phyloP scores from a whole-genome alignment of 192 early-diverging fungal species.

The Hyaloraphidium curvatum region DNA sequence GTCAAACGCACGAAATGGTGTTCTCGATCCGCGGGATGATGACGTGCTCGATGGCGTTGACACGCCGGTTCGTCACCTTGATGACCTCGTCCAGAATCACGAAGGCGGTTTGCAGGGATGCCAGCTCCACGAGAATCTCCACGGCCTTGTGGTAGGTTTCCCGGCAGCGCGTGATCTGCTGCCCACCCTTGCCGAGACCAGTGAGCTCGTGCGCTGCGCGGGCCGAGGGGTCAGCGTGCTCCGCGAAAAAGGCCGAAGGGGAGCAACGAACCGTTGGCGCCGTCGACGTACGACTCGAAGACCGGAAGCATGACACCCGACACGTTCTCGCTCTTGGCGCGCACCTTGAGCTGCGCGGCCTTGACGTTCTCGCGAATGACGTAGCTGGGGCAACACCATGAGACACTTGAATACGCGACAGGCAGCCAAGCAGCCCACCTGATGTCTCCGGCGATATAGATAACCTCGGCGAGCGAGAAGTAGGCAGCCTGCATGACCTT shows the following conservation, averaged over 20 bases:
- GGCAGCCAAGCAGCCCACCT: conserved; percentile 34
- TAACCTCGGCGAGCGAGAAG: conserved; percentile 94
- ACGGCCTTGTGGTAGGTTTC: conserved; percentile 89
- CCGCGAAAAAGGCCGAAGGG: background rate
- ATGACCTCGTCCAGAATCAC: conserved; percentile 99
- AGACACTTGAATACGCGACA: too few relatives aligned
- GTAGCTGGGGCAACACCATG: too few relatives aligned
- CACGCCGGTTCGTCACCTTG: conserved; percentile 94
- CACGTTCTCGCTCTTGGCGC: conserved; percentile 89
- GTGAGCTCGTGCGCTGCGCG: conserved; percentile 75
- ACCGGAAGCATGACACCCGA: conserved; percentile 88
- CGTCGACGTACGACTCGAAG: conserved; percentile 74
- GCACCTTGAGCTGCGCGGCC: conserved; percentile 72
- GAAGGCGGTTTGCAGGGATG: conserved; percentile 98
- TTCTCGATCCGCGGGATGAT: conserved; percentile 98
- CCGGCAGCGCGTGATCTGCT: conserved; percentile 86
- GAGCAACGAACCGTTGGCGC: conserved; percentile 51
- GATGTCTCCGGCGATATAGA: conserved; percentile 92
- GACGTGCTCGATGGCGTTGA: conserved; percentile 98
- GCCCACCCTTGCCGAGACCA: conserved; percentile 94
- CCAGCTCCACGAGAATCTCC: conserved; percentile 87
- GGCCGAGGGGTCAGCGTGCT: background rate
- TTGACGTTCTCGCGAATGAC: conserved; percentile 92
- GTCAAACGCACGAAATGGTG: conserved; percentile 89
- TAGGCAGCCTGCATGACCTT: conserved; percentile 95